Percentiles rank a stretch among this genome's conserved stretches.
Conservation (phyloP, 163 green algal species). For the Coccomyxa subellipsoidea region DNA sequence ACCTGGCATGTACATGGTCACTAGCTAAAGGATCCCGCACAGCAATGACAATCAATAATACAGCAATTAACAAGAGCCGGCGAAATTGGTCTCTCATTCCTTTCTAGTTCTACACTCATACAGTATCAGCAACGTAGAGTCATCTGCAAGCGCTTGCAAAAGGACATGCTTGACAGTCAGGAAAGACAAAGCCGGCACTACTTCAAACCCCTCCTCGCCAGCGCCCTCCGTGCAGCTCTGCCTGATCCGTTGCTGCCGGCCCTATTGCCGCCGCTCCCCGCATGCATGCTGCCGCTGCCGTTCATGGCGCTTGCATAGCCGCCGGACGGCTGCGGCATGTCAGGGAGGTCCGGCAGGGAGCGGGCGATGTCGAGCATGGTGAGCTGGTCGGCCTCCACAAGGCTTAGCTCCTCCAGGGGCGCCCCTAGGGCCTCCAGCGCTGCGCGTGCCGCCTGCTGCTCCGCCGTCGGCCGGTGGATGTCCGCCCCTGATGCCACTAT, state of each 20-base stretch:
- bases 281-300: not conserved
- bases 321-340: not conserved
- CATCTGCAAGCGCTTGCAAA: no score
- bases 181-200: no score
- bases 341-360: not conserved
- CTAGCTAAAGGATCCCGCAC: no score
- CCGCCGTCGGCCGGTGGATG: conserved; percentile 20
- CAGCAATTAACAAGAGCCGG: no score
- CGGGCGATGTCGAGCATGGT: not conserved
- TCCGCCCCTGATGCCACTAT: not conserved
- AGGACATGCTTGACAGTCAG: no score
- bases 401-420: not conserved
- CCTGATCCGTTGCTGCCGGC: not conserved
- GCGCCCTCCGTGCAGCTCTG: not conserved
- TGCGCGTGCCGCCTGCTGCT: conserved; percentile 21
- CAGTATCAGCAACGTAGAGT: no score
- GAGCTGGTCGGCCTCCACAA: conserved; percentile 1
- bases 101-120: no score
- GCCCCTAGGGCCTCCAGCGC: conserved; percentile 2
- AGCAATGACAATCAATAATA: no score
- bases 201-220: no score
- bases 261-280: no score
- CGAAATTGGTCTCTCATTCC: no score
- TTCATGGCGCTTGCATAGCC: not conserved
- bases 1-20: no score